Percentiles rank a stretch among this genome's conserved stretches.
phyloP scores from a whole-genome alignment of 306 rosid genomes.

The Citrullus mucosospermus region DNA sequence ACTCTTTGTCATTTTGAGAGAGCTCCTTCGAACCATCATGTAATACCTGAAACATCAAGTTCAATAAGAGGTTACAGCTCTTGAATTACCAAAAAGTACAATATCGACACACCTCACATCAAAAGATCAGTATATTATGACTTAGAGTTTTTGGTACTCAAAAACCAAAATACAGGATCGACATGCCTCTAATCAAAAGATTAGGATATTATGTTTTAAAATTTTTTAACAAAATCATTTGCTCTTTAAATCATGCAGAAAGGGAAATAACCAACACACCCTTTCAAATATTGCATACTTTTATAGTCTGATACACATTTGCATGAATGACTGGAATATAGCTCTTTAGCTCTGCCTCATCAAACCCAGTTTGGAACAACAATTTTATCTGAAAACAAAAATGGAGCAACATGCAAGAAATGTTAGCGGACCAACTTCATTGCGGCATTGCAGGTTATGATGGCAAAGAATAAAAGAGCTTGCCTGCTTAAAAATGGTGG shows the following conservation, averaged over 20 bases:
- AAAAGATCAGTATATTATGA: conserved; percentile 1
- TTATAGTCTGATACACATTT: conserved; percentile 99
- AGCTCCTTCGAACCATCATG: conserved; percentile 89
- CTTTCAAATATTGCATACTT: conserved; percentile 99
- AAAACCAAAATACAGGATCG: background rate
- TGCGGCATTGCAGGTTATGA: background rate
- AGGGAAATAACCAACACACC: conserved; percentile 98
- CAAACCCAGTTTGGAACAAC: conserved; percentile 93
- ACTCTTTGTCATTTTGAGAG: conserved; percentile 55
- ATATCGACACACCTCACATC: conserved; percentile 18
- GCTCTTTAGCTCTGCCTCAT: conserved; percentile 87
- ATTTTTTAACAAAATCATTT: conserved; percentile 26
- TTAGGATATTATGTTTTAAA: conserved; percentile 9
- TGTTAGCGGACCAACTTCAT: background rate
- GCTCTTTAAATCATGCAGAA: conserved; percentile 35
- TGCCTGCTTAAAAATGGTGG: conserved; percentile 95
- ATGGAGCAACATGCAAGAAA: background rate
- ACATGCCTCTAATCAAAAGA: conserved; percentile 20
- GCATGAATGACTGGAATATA: conserved; percentile 92
- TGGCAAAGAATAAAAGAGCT: conserved; percentile 13
- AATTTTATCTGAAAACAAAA: conserved; percentile 63
- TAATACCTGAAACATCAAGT: conserved; percentile 48
- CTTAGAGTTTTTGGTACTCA: background rate
- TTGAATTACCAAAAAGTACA: background rate
- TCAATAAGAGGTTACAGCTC: background rate